These are phyloP conservation scores for Penicillium longicatenatum DNA, from an alignment of 495 filamentous ascomycete genomes.

Conservation along the genomic window DNA sequence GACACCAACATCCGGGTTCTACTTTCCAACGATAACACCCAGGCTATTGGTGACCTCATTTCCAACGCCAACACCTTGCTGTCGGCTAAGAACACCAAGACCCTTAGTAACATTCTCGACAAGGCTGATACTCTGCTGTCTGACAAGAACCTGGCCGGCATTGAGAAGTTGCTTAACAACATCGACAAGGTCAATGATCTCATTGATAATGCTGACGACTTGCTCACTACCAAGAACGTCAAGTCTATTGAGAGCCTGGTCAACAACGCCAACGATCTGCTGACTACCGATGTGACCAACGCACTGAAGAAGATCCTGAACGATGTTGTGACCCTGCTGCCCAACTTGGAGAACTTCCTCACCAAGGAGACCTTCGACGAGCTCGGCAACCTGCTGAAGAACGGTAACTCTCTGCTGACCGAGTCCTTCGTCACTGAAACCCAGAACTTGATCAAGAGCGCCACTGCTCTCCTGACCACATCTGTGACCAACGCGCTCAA, in stretches of 20 bases:
- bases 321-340: constrained; percentile 24
- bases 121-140: constrained; percentile 34
- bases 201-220: constrained; percentile 33
- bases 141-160: constrained; percentile 38
- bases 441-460: constrained; percentile 19
- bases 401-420: constrained; percentile 42
- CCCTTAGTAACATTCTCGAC: constrained; percentile 33
- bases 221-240: constrained; percentile 32
- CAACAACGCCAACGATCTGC: constrained; percentile 37
- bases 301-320: constrained; percentile 24
- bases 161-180: constrained; percentile 41
- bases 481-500: constrained; percentile 27
- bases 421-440: constrained; percentile 26
- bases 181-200: constrained; percentile 41
- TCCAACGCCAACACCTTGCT: constrained; percentile 34
- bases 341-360: constrained; percentile 29
- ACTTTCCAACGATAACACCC: constrained; percentile 29
- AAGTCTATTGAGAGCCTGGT: constrained; percentile 40
- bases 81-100: constrained; percentile 35
- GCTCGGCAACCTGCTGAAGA: constrained; percentile 36
- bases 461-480: constrained; percentile 20
- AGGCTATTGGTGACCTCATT: constrained; percentile 26
- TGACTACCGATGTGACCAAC: constrained; percentile 41
- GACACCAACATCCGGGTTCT: constrained; percentile 44
- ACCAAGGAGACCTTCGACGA: constrained; percentile 36